These are phyloP conservation scores for Crithidia brevicula DNA, from an alignment of 208 protist species.

Conservation along the genomic window DNA sequence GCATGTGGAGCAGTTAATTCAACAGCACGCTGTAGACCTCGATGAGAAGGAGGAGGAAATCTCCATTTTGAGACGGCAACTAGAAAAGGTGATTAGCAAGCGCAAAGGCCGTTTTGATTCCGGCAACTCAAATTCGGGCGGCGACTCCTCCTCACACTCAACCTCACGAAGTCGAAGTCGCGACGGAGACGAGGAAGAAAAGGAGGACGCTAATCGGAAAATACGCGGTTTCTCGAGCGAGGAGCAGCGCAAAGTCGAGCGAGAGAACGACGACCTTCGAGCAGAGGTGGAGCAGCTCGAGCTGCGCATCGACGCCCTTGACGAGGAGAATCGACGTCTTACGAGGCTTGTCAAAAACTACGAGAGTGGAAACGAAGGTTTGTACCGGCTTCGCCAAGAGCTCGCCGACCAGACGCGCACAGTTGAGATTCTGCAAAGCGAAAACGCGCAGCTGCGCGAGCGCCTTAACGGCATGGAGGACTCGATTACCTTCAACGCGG, in stretches of 20 bases:
- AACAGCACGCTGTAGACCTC: constrained; percentile 46
- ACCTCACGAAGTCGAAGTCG: background rate
- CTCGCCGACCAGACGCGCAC: constrained; percentile 58
- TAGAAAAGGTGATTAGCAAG: constrained; percentile 41
- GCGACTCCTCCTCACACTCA: constrained; percentile 8
- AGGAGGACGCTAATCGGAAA: background rate
- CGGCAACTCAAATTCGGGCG: constrained; percentile 22
- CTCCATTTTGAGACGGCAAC: constrained; percentile 37
- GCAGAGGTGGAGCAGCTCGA: constrained; percentile 77
- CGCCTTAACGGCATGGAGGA: constrained; percentile 85
- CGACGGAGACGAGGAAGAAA: background rate
- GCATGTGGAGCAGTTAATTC: constrained; percentile 55
- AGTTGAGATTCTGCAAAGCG: constrained; percentile 73
- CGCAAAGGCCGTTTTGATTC: constrained; percentile 33
- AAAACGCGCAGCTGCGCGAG: constrained; percentile 84
- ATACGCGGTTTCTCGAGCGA: constrained; percentile 8
- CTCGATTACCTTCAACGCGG: constrained; percentile 79
- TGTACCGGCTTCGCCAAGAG: constrained; percentile 65
- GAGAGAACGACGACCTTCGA: constrained; percentile 75
- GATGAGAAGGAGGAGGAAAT: constrained; percentile 58
- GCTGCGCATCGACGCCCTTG: constrained; percentile 58
- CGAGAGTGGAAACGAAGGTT: constrained; percentile 75
- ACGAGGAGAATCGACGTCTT: constrained; percentile 70
- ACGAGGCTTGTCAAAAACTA: constrained; percentile 70
- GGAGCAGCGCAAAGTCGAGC: constrained; percentile 48